Percentiles rank a stretch among this genome's conserved stretches.
These are phyloP conservation scores for Chalaropsis ovoidea DNA, from an alignment of 2,329 filamentous ascomycete genomes.

Conservation along the genomic window DNA sequence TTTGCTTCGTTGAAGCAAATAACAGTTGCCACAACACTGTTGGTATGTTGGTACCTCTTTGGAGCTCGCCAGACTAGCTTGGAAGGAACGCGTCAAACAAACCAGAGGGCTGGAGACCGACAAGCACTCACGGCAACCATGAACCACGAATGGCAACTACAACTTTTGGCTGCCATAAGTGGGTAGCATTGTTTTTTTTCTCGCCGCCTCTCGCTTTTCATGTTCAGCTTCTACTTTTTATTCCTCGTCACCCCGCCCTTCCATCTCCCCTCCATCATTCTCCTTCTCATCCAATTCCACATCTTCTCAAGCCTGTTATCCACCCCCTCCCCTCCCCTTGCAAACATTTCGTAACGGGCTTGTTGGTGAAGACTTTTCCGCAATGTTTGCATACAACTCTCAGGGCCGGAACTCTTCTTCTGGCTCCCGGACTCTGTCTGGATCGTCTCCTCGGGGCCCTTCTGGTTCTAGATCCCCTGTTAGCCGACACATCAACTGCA, in stretches of 20 bases:
- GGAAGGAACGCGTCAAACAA: slow-evolving; percentile 13
- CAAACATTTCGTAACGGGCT: slow-evolving; percentile 7
- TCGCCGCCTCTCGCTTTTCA: not conserved
- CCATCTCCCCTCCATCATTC: not conserved
- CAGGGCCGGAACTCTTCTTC: slow-evolving; percentile 13
- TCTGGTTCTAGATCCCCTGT: slow-evolving; percentile 12
- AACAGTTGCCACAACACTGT: not conserved
- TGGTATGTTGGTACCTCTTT: not conserved
- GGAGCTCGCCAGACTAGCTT: not conserved
- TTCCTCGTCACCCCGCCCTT: slow-evolving; percentile 1
- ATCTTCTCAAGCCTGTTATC: slow-evolving; percentile 11
- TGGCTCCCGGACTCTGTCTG: slow-evolving; percentile 5
- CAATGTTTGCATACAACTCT: slow-evolving; percentile 21
- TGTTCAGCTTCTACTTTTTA: not conserved
- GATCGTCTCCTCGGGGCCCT: not conserved
- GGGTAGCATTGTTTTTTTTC: slow-evolving; percentile 11
- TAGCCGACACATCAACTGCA: slow-evolving; percentile 7
- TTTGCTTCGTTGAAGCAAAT: not conserved
- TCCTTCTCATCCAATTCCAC: slow-evolving; percentile 15
- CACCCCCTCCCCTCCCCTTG: not conserved
- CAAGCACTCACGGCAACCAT: slow-evolving; percentile 8
- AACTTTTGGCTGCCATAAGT: not conserved
- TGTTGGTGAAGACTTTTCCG: slow-evolving; percentile 11
- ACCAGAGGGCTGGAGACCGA: slow-evolving; percentile 1
- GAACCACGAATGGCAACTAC: slow-evolving; percentile 10